phyloP scores from a whole-genome alignment of 768 basidiomycete species.

The Mycena rebaudengoi region DNA sequence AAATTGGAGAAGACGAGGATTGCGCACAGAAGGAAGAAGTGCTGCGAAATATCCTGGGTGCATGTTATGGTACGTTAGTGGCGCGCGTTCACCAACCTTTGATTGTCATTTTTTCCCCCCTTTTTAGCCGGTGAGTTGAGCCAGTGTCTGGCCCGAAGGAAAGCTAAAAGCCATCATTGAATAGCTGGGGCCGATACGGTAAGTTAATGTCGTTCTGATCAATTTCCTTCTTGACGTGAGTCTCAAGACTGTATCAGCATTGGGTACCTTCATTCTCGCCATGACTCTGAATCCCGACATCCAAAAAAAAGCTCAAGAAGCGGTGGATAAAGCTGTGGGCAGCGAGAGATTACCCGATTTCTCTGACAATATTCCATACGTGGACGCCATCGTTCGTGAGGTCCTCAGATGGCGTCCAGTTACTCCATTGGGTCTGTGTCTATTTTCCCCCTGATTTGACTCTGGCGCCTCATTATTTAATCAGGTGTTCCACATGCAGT shows the following conservation, averaged over 20 bases:
- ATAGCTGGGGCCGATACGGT: constrained; percentile 21
- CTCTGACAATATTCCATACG: constrained; percentile 33
- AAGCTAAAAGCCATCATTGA: background rate
- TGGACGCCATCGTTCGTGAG: constrained; percentile 34
- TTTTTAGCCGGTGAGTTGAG: background rate
- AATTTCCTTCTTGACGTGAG: too few relatives aligned
- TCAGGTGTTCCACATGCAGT: background rate
- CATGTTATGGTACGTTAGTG: constrained; percentile 4
- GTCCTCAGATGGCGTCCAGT: constrained; percentile 31
- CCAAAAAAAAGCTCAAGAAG: constrained; percentile 34
- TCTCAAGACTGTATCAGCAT: constrained; percentile 12
- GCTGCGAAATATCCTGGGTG: background rate
- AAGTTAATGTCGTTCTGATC: background rate
- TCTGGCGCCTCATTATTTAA: background rate
- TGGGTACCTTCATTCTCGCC: constrained; percentile 29
- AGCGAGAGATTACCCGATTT: constrained; percentile 34
- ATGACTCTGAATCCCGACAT: constrained; percentile 36
- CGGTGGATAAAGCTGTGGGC: constrained; percentile 35
- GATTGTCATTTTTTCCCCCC: background rate
- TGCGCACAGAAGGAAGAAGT: background rate
- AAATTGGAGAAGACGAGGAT: background rate
- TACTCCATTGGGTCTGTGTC: constrained; percentile 25
- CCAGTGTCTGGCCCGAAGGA: background rate
- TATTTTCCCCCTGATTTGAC: background rate
- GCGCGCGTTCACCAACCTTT: too few relatives aligned